Evolutionary conservation across 164 flowering plant species (phyloP).

Genomic region (Piper betle): DNA sequence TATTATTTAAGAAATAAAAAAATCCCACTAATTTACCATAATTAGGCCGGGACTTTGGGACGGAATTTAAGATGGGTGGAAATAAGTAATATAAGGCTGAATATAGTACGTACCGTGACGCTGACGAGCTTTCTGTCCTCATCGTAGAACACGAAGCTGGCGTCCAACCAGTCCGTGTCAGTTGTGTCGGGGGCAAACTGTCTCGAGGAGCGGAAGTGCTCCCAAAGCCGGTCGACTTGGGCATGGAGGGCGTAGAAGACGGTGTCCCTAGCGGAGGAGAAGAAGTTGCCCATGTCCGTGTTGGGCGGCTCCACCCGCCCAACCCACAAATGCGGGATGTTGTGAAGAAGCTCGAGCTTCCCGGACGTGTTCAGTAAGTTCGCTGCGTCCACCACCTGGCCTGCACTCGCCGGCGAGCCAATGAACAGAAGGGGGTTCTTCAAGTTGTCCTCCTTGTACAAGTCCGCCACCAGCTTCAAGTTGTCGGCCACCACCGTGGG

Average conservation of each 20-base stretch:
- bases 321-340: slow-evolving; percentile 2
- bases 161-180: slow-evolving; percentile 4
- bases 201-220: not conserved
- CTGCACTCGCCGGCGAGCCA: slow-evolving; percentile 1
- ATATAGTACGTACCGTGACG: not conserved
- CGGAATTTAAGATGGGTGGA: too few relatives aligned
- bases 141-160: slow-evolving; percentile 7
- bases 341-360: slow-evolving; percentile 3
- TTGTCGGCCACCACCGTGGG: not conserved
- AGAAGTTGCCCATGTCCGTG: slow-evolving; percentile 8
- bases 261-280: slow-evolving; percentile 7
- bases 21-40: too few relatives aligned
- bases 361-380: not conserved
- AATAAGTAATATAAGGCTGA: too few relatives aligned
- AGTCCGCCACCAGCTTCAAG: not conserved
- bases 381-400: not conserved
- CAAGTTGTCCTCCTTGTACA: not conserved
- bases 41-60: too few relatives aligned
- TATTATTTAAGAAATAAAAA: too few relatives aligned
- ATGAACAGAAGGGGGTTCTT: slow-evolving; percentile 3
- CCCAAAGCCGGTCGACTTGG: slow-evolving; percentile 6
- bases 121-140: slow-evolving; percentile 6
- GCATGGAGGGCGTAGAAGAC: slow-evolving; percentile 9
- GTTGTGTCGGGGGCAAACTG: not conserved
- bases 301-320: slow-evolving; percentile 2